Evolutionary conservation across 2,329 filamentous ascomycete genomes (phyloP).

Genomic region (Phialemoniopsis sp.): DNA sequence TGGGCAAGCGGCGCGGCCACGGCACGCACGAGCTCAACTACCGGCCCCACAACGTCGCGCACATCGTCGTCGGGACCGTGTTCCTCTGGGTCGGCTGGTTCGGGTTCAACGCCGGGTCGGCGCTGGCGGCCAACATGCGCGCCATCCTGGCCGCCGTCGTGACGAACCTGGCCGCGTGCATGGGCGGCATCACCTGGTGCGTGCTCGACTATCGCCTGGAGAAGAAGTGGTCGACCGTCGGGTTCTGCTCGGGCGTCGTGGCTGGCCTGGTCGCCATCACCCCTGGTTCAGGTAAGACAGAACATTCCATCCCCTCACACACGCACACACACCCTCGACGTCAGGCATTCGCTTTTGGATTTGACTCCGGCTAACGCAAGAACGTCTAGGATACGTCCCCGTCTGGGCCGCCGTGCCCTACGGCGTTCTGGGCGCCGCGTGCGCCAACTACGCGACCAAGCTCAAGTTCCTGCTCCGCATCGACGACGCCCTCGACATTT

Average conservation of each 20-base stretch:
- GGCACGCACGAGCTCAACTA: slow-evolving; percentile 88
- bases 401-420: slow-evolving; percentile 80
- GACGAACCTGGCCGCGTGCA: slow-evolving; percentile 79
- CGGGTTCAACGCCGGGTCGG: slow-evolving; percentile 87
- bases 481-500: slow-evolving; percentile 86
- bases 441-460: slow-evolving; percentile 88
- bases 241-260: slow-evolving; percentile 88
- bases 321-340: no score
- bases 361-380: no score
- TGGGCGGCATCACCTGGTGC: slow-evolving; percentile 87
- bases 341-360: no score
- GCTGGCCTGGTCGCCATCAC: slow-evolving; percentile 86
- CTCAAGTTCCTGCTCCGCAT: slow-evolving; percentile 79
- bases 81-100: slow-evolving; percentile 97
- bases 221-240: slow-evolving; percentile 88
- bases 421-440: slow-evolving; percentile 69
- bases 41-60: slow-evolving; percentile 87
- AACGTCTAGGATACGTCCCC: slow-evolving; percentile 71
- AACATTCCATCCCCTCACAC: no score
- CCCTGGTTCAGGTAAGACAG: slow-evolving; percentile 70
- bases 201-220: slow-evolving; percentile 85
- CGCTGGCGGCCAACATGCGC: slow-evolving; percentile 75
- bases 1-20: slow-evolving; percentile 80
- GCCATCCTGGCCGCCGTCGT: slow-evolving; percentile 84
- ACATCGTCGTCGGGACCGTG: slow-evolving; percentile 87